Percentiles rank a stretch among this genome's conserved stretches.
Evolutionary conservation across 148 eudicot genomes (phyloP).

Genomic region (Pharnaceum exiguum): DNA sequence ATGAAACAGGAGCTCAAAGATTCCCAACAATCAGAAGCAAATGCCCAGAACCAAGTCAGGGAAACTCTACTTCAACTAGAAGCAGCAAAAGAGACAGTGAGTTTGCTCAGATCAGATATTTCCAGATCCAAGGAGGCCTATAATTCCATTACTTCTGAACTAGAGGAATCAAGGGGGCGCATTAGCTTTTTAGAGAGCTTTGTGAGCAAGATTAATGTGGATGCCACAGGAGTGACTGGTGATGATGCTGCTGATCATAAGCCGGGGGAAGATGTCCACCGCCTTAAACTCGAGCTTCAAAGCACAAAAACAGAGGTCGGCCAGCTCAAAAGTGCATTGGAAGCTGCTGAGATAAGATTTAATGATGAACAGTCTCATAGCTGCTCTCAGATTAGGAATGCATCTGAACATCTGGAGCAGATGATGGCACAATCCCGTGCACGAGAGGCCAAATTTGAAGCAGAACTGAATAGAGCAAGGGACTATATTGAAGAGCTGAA

Average conservation of each 20-base stretch:
- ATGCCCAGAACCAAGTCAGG: slow-evolving; percentile 42
- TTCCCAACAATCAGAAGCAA: slow-evolving; percentile 57
- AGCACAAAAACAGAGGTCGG: slow-evolving; percentile 43
- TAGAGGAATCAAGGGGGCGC: slow-evolving; percentile 56
- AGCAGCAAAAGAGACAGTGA: slow-evolving; percentile 58
- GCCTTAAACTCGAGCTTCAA: slow-evolving; percentile 40
- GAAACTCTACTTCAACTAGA: slow-evolving; percentile 69
- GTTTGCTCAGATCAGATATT: slow-evolving; percentile 45
- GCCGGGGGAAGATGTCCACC: slow-evolving; percentile 18
- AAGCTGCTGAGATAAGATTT: slow-evolving; percentile 52
- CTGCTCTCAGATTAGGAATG: slow-evolving; percentile 31
- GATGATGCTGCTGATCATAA: slow-evolving; percentile 10
- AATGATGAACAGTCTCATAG: slow-evolving; percentile 46
- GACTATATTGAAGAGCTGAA: slow-evolving; percentile 60
- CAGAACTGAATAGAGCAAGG: slow-evolving; percentile 41
- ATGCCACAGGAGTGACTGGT: slow-evolving; percentile 6
- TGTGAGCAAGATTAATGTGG: slow-evolving; percentile 39
- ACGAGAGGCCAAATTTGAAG: slow-evolving; percentile 59
- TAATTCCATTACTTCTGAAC: slow-evolving; percentile 35
- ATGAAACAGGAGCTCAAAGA: slow-evolving; percentile 56
- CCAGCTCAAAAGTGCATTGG: slow-evolving; percentile 42
- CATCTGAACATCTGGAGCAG: slow-evolving; percentile 36
- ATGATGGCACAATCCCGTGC: slow-evolving; percentile 31
- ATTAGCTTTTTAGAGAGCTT: slow-evolving; percentile 49
- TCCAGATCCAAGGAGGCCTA: slow-evolving; percentile 36